Conservation (phyloP, 371 early-diverging fungal species). For the Saksenaea oblongispora region DNA sequence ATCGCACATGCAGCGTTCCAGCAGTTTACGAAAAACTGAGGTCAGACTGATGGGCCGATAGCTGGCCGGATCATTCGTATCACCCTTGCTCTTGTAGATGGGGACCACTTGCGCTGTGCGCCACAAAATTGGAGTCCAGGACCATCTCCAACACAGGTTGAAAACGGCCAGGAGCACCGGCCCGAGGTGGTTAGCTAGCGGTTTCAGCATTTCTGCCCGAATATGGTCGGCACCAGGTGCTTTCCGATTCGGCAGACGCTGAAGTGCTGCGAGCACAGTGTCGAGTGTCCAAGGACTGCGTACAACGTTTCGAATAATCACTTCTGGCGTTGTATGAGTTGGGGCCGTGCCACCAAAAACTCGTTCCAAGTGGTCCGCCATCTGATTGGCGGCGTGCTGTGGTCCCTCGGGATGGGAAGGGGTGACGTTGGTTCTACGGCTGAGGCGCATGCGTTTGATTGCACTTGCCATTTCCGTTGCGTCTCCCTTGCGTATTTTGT, state of each 20-base stretch:
- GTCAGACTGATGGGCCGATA: conserved; percentile 3
- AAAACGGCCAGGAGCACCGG: conserved; percentile 4
- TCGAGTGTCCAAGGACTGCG: not conserved
- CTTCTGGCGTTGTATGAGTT: not conserved
- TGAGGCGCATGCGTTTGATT: not conserved
- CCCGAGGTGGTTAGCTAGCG: not conserved
- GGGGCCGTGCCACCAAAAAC: not conserved
- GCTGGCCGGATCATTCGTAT: not conserved
- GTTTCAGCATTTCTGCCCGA: conserved; percentile 26
- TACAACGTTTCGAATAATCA: not conserved
- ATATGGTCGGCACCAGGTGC: conserved; percentile 28
- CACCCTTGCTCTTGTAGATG: conserved; percentile 20
- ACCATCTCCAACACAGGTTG: conserved; percentile 26
- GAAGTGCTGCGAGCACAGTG: not conserved
- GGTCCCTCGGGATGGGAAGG: not conserved
- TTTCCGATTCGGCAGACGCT: conserved; percentile 6
- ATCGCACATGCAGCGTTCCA: too few relatives aligned
- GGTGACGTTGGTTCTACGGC: not conserved
- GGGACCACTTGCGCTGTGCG: too few relatives aligned
- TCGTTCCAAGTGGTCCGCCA: not conserved
- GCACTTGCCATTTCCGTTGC: not conserved
- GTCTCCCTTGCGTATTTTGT: not conserved
- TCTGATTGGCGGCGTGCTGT: not conserved
- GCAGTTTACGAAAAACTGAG: too few relatives aligned
- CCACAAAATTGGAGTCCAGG: conserved; percentile 12